These are phyloP conservation scores for Exophiala bonariae DNA, from an alignment of 2,329 filamentous ascomycete species.

Conservation along the genomic window DNA sequence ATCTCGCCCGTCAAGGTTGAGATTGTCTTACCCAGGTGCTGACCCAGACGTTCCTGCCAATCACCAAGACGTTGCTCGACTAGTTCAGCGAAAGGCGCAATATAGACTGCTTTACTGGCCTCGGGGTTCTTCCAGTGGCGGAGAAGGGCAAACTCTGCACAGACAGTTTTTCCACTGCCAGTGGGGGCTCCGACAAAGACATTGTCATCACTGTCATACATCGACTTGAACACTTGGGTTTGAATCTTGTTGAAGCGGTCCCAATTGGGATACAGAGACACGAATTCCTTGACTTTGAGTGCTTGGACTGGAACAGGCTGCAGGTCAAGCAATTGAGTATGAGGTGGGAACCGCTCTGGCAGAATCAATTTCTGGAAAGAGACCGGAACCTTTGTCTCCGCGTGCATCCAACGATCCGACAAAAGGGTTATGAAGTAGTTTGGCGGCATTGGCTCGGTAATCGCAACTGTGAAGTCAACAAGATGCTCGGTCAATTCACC, in stretches of 20 bases:
- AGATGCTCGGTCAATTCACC: constrained; percentile 89
- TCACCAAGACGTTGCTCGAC: constrained; percentile 79
- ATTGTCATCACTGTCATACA: constrained; percentile 89
- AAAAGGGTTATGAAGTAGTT: constrained; percentile 97
- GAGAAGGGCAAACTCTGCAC: constrained; percentile 89
- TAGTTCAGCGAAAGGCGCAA: constrained; percentile 92
- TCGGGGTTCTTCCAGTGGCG: constrained; percentile 77
- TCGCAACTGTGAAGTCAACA: constrained; percentile 93
- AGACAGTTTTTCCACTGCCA: constrained; percentile 94
- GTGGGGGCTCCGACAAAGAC: constrained; percentile 91
- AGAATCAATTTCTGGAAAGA: constrained; percentile 94
- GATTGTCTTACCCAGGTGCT: constrained; percentile 78
- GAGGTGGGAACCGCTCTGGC: constrained; percentile 91
- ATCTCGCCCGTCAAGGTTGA: constrained; percentile 94
- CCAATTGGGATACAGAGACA: constrained; percentile 79
- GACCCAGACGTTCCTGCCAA: constrained; percentile 76
- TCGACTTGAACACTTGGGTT: constrained; percentile 92
- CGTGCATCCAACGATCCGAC: constrained; percentile 98
- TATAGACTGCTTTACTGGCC: constrained; percentile 81
- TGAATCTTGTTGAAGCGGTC: constrained; percentile 95
- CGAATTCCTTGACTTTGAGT: constrained; percentile 81
- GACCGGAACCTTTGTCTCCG: constrained; percentile 87
- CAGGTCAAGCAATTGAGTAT: constrained; percentile 87
- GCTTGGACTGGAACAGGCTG: constrained; percentile 88
- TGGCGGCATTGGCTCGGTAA: constrained; percentile 95